Percentiles rank a stretch among this genome's conserved stretches.
Evolutionary conservation across 2,329 filamentous ascomycete genomes (phyloP).

Genomic region (Aureobasidium mangrovei): DNA sequence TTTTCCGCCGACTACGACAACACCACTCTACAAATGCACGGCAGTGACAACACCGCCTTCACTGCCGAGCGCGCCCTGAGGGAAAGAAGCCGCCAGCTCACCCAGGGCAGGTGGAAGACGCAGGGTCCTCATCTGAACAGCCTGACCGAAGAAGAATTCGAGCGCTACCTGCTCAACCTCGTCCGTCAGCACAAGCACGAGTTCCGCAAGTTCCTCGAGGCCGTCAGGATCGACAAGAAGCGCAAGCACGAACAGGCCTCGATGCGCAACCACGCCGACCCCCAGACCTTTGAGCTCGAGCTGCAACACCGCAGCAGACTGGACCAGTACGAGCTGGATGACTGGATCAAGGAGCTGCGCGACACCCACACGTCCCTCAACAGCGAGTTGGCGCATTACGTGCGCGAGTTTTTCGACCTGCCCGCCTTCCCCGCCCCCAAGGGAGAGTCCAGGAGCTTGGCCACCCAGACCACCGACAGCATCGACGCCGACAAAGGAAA

Average conservation of each 20-base stretch:
- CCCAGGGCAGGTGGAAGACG: slow-evolving; percentile 41
- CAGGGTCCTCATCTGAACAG: slow-evolving; percentile 51
- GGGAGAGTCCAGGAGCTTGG: too few relatives aligned
- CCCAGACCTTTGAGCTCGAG: slow-evolving; percentile 5
- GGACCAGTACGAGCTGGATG: slow-evolving; percentile 11
- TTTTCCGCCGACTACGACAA: slow-evolving; percentile 39
- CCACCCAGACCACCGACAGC: slow-evolving; percentile 20
- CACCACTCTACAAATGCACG: slow-evolving; percentile 25
- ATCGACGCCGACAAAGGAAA: background rate
- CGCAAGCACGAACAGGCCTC: slow-evolving; percentile 9
- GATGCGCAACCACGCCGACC: slow-evolving; percentile 10
- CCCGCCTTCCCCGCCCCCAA: slow-evolving; percentile 32
- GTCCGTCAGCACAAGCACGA: slow-evolving; percentile 27
- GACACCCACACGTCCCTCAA: slow-evolving; percentile 39
- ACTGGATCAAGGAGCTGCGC: slow-evolving; percentile 30
- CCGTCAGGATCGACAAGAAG: slow-evolving; percentile 17
- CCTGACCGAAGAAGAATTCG: slow-evolving; percentile 48
- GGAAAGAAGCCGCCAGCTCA: slow-evolving; percentile 19
- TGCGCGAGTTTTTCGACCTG: slow-evolving; percentile 50
- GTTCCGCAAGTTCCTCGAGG: slow-evolving; percentile 24
- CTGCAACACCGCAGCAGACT: slow-evolving; percentile 7
- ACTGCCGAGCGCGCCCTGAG: slow-evolving; percentile 15
- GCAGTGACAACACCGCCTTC: slow-evolving; percentile 23
- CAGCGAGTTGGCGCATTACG: slow-evolving; percentile 43
- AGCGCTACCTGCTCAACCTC: slow-evolving; percentile 41